Base-by-base conservation (phyloP, 208 protist genomes). In the Trypanosoma brucei region DNA sequence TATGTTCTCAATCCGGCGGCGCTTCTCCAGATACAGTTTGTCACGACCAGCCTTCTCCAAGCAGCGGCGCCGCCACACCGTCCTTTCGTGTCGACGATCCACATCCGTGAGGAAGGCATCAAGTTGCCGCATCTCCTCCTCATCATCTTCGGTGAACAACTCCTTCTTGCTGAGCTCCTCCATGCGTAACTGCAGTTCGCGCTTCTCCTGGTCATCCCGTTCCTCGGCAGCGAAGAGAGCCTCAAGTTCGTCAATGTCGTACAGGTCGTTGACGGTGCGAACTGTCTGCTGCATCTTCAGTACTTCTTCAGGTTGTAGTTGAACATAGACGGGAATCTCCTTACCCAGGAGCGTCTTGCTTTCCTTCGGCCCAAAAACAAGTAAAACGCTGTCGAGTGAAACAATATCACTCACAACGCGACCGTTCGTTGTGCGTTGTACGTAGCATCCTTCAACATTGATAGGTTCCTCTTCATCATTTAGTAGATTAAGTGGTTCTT, bases 111-210 rank as follows among this genome's bases (percentile, higher is more conserved):
- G 66, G 35, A 84, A 62, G 14, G 64, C 64, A 76, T 81, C 72
- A 48, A 92, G 75, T 76, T 92, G 83, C 37, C 68, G 65, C 46
- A 89, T 68, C 72, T 92, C 83, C 72, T 87, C 83, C 58, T 79
- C 81, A 62, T 92, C 86, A 40, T 92, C 79, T 30, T 79, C 75
- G 1, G 78, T 80, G 38, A 81, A 82, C 46, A 62, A 38, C 0
- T 60, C 46, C 65, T 79, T 78, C 49, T 11, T 57, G 54, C 78
- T 75, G 45, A 92, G 70, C 51, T 85, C 75, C 30, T 75, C 61
- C 58, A 88, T 79, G 62, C 73, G 82, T 48, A 51, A 61, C 33
- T 65, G 55, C 37, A 91, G 74, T 57, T 87, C 81, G 9, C 70
- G 70, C 8, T 87, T 79, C 70, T 88, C 79, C 57, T 70, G 56